Evolutionary conservation across 441 rosid species (phyloP).

Genomic region (Erodium trifolium): DNA sequence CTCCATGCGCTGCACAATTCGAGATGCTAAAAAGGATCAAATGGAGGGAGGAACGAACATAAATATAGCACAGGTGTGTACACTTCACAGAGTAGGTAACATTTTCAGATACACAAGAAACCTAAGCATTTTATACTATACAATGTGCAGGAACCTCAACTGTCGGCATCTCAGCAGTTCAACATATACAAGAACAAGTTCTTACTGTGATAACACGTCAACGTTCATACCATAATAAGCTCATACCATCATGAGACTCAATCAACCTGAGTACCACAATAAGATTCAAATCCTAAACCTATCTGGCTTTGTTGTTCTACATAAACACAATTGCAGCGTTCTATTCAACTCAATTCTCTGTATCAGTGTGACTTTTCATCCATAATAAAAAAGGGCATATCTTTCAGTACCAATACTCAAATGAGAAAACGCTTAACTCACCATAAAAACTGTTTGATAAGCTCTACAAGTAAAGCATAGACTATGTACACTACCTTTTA

Average conservation of each 20-base stretch:
- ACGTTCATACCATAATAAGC: not conserved
- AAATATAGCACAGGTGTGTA: constrained; percentile 1
- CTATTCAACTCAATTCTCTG: not conserved
- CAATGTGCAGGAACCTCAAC: constrained; percentile 1
- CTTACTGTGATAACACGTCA: not conserved
- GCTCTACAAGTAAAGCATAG: not conserved
- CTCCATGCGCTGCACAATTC: constrained; percentile 44
- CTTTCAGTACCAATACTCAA: not conserved
- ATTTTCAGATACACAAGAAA: not conserved
- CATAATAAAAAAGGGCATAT: not conserved
- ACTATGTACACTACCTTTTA: not conserved
- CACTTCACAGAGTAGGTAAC: not conserved
- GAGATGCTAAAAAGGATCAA: constrained; percentile 30
- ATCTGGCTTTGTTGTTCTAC: not conserved
- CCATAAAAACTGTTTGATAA: not conserved
- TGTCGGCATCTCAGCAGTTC: constrained; percentile 2
- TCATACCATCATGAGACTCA: not conserved
- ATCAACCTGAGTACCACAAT: not conserved
- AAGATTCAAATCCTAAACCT: not conserved
- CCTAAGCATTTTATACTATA: not conserved
- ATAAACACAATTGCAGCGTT: not conserved
- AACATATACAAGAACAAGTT: not conserved
- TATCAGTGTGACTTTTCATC: not conserved
- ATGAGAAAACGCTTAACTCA: not conserved
- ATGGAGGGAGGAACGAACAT: not conserved